phyloP scores from a whole-genome alignment of 108 stramenopile genomes.

The Cyclotella kingstonii region DNA sequence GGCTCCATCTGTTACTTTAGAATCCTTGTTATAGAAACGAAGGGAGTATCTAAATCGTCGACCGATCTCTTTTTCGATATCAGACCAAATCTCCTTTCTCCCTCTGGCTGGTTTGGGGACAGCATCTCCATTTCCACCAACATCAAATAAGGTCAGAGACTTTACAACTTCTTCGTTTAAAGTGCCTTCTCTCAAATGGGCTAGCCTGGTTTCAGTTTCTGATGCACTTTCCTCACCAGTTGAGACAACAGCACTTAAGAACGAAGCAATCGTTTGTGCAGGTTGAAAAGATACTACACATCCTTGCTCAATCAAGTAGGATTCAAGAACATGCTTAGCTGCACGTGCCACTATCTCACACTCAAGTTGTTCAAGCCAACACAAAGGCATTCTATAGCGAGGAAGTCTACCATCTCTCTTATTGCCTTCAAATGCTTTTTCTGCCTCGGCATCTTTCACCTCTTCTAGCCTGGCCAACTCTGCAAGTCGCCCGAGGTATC shows the following conservation, averaged over 20 bases:
- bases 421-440: constrained; percentile 45
- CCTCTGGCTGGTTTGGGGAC: constrained; percentile 28
- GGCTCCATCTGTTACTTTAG: constrained; percentile 3
- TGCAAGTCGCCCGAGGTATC: constrained; percentile 92
- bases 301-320: constrained; percentile 62
- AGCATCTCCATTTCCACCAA: constrained; percentile 47
- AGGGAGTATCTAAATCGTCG: constrained; percentile 72
- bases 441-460: constrained; percentile 53
- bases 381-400: constrained; percentile 76
- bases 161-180: constrained; percentile 45
- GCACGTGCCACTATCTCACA: constrained; percentile 96
- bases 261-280: constrained; percentile 74
- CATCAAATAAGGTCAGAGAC: constrained; percentile 45
- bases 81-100: constrained; percentile 67
- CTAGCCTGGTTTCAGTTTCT: constrained; percentile 55
- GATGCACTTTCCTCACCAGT: constrained; percentile 77
- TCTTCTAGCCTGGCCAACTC: constrained; percentile 78
- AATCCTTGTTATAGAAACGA: constrained; percentile 58
- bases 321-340: constrained; percentile 85
- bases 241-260: constrained; percentile 86
- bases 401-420: constrained; percentile 26
- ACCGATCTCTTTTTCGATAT: constrained; percentile 75
- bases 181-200: constrained; percentile 38
- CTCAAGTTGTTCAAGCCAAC: constrained; percentile 93
- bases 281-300: constrained; percentile 56